Conservation (phyloP, 306 rosid species). For the Glycine latifolia region DNA sequence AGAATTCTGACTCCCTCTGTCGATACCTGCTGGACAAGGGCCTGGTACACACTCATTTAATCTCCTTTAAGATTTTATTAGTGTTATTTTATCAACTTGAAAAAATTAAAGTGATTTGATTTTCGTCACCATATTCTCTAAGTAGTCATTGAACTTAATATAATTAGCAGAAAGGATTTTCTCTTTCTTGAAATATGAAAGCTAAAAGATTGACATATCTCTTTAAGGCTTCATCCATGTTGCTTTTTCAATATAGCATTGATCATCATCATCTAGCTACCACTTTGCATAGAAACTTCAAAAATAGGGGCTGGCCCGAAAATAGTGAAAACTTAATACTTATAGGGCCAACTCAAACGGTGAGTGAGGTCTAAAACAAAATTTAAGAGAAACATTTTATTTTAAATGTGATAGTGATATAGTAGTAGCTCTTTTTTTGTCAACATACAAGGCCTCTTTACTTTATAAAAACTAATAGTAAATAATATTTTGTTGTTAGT, state of each 20-base stretch:
- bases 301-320: not conserved
- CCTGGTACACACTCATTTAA: constrained; percentile 60
- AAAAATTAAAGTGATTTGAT: constrained; percentile 43
- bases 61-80: not conserved
- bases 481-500: too few relatives aligned
- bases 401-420: too few relatives aligned
- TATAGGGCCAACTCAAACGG: too few relatives aligned
- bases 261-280: not conserved
- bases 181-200: too few relatives aligned
- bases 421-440: too few relatives aligned
- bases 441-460: too few relatives aligned
- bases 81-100: not conserved
- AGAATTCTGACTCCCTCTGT: constrained; percentile 79
- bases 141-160: not conserved
- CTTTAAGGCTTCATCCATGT: not conserved
- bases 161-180: too few relatives aligned
- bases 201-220: not conserved
- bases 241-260: not conserved
- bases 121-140: not conserved
- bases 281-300: not conserved
- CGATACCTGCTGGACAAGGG: constrained; percentile 75
- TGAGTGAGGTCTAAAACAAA: too few relatives aligned
- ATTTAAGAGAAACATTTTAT: too few relatives aligned
- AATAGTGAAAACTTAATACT: not conserved
- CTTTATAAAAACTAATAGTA: too few relatives aligned